Base-by-base conservation (phyloP, 345 rosid genomes). In the Populus nigra region DNA sequence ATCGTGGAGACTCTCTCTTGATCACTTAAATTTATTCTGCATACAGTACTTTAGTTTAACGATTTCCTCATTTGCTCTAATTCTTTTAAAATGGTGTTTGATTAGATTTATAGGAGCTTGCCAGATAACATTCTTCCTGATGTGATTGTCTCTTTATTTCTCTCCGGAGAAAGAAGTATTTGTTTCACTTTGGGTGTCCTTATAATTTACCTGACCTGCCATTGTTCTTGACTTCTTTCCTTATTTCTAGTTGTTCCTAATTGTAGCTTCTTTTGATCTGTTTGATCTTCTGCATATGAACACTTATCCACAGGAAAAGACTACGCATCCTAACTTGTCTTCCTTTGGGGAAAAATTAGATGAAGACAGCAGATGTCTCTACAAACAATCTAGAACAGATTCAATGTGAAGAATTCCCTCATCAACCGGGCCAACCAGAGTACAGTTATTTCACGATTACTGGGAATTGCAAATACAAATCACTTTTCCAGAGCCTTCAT, bases 341-440 rank as follows among this genome's bases (percentile, higher is more conserved):
- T 59, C 75, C 9, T 18, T 33, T 63, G 2, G 47, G 27, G 63
- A 65, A 57, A 25, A n/a, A 71, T 39, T 25, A 3, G 38, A 73
- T 5, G 29, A 72, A 31, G 50, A 47, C 59, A 17, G 6, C 38
- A 33, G 69, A 67, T 72, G 29, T 33, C 47, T 63, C 69, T 41
- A 22, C 50, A 22, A 41, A 59, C 22, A 61, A 68, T 73, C 78
- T 27, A 29, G 71, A 45, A 29, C 38, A 66, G 69, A 66, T 31
- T 13, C 18, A 33, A 7, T 38, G 41, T 66, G 38, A 29, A 33
- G 69, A 66, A 15, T 69, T 27, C 45, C 74, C 74, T 31, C 63
- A 72, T 38, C 41, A 65, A 27, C 63, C 41, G 11, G 74, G 39
- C 18, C 62, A 72, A 72, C 74, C 74, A 72, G 65, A 72, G 45